Evolutionary conservation across 2,329 filamentous ascomycete genomes (phyloP), one percentile per base, ranked within the genome.

Genomic region (Pseudogymnoascus destructans): DNA sequence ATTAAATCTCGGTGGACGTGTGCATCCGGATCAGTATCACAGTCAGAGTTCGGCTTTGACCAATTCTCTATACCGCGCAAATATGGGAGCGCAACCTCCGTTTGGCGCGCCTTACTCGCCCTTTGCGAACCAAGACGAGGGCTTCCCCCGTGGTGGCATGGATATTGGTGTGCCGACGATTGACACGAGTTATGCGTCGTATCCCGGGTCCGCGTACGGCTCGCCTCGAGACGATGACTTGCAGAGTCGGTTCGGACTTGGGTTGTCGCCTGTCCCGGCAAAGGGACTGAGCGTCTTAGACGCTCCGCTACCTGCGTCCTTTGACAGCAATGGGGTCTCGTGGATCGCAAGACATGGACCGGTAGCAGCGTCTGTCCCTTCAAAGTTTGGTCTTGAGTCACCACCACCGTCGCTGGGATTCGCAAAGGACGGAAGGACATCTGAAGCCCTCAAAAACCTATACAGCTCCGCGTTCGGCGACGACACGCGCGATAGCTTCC

Each of bases 301-400:
- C 73, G 93, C 90, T 2, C 90, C 89, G 13, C 79, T 97, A 7
- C 93, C 93, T 1, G 89, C 91, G 7, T 97, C 92, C 0, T 96
- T 97, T 70, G 93, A 97, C 72, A 95, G 90, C 66, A 93, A 96
- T 67, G 92, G 91, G 55, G 88, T 96, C 57, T 96, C 91, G 9
- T 88, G 92, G 70, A 90, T 89, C 62, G 91, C 92, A 15, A 83
- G 89, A 60, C 90, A 91, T 69, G 93, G 88, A 0, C 89, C 91
- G 0, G 90, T 95, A 71, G 91, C 92, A 6, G 89, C 91, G 0
- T 97, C 92, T 0, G 87, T 97, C 9, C 93, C 93, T 8, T 88
- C 89, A 57, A 89, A 92, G 66, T 96, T 97, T 66, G 88, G 88
- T 11, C 76, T 96, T 64, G 91, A 95, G 57, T 90, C 87, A 7